Evolutionary conservation across 768 basidiomycete species (phyloP), one percentile per base, ranked within the genome.

Genomic region (Auricularia heimuer): DNA sequence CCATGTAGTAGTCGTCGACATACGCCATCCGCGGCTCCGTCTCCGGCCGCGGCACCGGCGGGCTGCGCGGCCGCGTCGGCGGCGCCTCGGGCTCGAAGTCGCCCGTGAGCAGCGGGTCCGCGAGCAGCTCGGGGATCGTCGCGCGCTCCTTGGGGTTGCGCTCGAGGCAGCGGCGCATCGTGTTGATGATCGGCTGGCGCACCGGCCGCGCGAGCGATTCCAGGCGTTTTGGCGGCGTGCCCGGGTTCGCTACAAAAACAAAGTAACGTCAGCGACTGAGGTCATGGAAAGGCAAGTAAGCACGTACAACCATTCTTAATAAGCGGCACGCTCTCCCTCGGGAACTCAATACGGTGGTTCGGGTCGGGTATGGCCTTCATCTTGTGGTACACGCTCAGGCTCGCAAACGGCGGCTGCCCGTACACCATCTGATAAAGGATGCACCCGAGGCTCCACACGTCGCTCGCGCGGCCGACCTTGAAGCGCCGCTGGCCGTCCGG

Each of bases 351-450:
- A 29, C 80, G 75, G 69, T 94, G 82, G 1, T 79, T 76, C 11
- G 83, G 77, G 74, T 95, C 89, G 10, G 93, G 92, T 69, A 99
- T 99, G 7, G 90, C 90, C 68, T 88, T 88, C 90, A 98, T 94
- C 78, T 97, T 98, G 70, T 91, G 88, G 61, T 84, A 85, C 44
- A 94, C 82, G 3, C 85, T 83, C 21, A 96, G 82, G 68, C 90
- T 86, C 45, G 90, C 86, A 80, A 98, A 99, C 2, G 96, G 96
- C 0, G 94, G 90, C 21, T 86, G 85, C 18, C 96, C 94, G 71
- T 98, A 98, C 11, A 98, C 84, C 94, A 99, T 98, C 72, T 99
- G 96, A 77, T 99, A 98, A 37, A 98, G 81, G 71, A 99, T 99
- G 75, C 94, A 96, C 1, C 96, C 96, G 2, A 99, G 80, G 2